Conservation (phyloP, 306 rosid species). For the Prunus mira region DNA sequence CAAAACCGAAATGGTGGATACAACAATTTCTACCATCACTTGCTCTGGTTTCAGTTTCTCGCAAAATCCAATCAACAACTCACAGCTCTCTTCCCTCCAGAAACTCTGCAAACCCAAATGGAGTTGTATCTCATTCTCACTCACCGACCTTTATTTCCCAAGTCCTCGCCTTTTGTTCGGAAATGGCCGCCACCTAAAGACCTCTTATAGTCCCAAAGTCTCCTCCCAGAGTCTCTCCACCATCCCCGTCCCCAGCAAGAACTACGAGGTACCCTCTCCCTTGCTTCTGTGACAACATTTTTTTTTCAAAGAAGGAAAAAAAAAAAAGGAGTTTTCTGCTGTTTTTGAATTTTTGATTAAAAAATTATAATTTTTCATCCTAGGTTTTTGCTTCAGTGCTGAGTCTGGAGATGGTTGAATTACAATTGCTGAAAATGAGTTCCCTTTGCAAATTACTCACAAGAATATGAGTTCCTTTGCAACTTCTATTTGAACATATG, state of each 20-base stretch:
- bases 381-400: too few species aligned
- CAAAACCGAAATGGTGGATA: neutral
- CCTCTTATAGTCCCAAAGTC: constrained; percentile 10
- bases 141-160: constrained; percentile 11
- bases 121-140: neutral
- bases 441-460: neutral
- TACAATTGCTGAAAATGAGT: too few species aligned
- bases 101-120: constrained; percentile 26
- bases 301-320: constrained; percentile 6
- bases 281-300: neutral
- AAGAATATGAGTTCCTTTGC: too few species aligned
- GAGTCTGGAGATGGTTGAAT: too few species aligned
- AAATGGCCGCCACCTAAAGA: neutral
- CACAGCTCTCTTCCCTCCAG: constrained; percentile 24
- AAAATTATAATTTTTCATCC: too few species aligned
- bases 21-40: neutral
- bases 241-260: constrained; percentile 40
- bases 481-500: neutral
- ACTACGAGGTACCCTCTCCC: constrained; percentile 63
- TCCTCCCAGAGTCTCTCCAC: constrained; percentile 56
- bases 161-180: constrained; percentile 14
- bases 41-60: constrained; percentile 17
- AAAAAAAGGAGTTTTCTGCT: neutral
- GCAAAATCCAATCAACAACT: constrained; percentile 22
- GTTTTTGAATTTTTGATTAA: too few species aligned